phyloP scores from a whole-genome alignment of 257 asterid species.

The Apocynum venetum region DNA sequence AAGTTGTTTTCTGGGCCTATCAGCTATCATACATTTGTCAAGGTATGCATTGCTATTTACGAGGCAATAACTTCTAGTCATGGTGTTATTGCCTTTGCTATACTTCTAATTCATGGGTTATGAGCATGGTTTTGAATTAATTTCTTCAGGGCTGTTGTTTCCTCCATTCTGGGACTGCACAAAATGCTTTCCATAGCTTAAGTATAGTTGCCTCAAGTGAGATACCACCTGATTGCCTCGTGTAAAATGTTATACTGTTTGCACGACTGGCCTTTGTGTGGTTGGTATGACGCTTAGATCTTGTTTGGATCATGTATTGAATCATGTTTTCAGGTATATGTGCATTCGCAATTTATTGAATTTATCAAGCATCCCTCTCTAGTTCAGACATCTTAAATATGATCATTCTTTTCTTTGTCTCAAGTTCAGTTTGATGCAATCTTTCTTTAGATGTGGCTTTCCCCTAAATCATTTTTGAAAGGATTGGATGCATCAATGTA shows the following conservation, averaged over 20 bases:
- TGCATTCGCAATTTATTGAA: not conserved
- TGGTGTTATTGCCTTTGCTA: not conserved
- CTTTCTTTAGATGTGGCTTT: not conserved
- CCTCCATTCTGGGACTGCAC: not conserved
- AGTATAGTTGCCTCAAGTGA: not conserved
- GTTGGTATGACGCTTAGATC: not conserved
- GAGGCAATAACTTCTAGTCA: not conserved
- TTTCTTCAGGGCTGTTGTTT: not conserved
- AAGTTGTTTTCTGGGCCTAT: slow-evolving; percentile 45
- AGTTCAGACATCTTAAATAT: not conserved
- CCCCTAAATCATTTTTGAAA: not conserved
- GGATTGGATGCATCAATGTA: not conserved
- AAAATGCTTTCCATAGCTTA: not conserved
- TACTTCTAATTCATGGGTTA: no score
- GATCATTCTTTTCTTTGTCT: not conserved
- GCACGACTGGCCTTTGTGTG: not conserved
- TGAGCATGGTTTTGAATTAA: not conserved
- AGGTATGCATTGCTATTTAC: slow-evolving; percentile 33
- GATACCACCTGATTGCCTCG: not conserved
- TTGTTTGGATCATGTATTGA: not conserved
- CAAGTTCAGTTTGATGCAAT: not conserved
- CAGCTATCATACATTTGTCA: slow-evolving; percentile 53
- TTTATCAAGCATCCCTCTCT: not conserved
- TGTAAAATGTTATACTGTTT: not conserved
- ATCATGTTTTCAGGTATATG: not conserved